A percentile compares a stretch with the other conserved stretches of the same genome.
phyloP scores from a whole-genome alignment of 2,329 filamentous ascomycete species.

The Thielaviopsis populi region DNA sequence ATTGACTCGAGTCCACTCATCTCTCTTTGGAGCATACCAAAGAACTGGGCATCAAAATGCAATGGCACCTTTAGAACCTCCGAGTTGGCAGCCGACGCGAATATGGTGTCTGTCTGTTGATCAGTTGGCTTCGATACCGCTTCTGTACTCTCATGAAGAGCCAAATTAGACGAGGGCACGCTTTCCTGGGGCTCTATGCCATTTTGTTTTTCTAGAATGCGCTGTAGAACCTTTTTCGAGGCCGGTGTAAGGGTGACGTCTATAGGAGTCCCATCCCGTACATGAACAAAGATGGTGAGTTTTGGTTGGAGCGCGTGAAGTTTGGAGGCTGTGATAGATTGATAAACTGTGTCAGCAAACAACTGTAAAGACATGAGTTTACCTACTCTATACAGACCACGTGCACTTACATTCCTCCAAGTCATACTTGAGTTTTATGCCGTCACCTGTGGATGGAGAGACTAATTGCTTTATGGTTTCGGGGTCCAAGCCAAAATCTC shows the following conservation, averaged over 20 bases:
- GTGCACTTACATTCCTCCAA: constrained; percentile 31
- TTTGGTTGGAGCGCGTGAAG: constrained; percentile 45
- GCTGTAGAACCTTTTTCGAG: constrained; percentile 48
- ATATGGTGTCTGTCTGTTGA: not conserved
- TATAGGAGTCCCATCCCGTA: constrained; percentile 49
- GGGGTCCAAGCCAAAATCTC: constrained; percentile 54
- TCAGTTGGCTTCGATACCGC: not conserved
- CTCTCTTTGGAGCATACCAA: constrained; percentile 57
- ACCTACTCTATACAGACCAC: too few relatives aligned
- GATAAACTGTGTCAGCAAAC: not conserved
- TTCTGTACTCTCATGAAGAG: not conserved
- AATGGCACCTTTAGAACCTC: constrained; percentile 55
- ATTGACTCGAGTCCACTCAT: constrained; percentile 53
- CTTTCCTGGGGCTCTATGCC: not conserved
- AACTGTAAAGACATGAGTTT: too few relatives aligned
- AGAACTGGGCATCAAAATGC: constrained; percentile 65
- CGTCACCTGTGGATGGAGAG: constrained; percentile 32
- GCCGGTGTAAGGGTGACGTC: constrained; percentile 52
- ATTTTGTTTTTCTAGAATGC: constrained; percentile 26
- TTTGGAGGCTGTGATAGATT: constrained; percentile 24
- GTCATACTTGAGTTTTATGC: constrained; percentile 38
- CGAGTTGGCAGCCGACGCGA: not conserved
- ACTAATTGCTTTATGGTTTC: constrained; percentile 54
- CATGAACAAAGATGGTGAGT: constrained; percentile 53
- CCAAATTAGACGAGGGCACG: not conserved